Evolutionary conservation across 192 early-diverging fungal species (phyloP).

Genomic region (Ramicandelaber brevisporus): DNA sequence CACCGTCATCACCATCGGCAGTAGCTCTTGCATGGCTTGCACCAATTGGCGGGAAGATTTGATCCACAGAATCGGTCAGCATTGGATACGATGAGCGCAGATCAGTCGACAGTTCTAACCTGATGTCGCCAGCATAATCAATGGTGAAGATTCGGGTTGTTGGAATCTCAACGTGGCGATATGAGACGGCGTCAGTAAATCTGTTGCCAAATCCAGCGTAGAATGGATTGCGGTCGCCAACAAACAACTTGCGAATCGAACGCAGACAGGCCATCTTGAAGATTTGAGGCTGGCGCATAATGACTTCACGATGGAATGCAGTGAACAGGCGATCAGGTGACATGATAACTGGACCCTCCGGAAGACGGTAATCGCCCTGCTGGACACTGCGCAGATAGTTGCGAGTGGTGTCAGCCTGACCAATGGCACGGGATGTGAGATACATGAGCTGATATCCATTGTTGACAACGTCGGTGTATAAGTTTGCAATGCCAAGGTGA

Average conservation of each 20-base stretch:
- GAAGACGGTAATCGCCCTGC: constrained; percentile 67
- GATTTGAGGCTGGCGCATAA: constrained; percentile 78
- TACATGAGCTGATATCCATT: constrained; percentile 94
- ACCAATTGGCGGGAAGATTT: constrained; percentile 64
- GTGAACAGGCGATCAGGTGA: constrained; percentile 82
- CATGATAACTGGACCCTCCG: constrained; percentile 87
- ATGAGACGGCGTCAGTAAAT: constrained; percentile 90
- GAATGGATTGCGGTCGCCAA: constrained; percentile 58
- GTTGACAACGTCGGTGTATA: constrained; percentile 79
- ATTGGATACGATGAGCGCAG: constrained; percentile 75
- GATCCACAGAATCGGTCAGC: constrained; percentile 80
- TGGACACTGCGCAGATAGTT: constrained; percentile 77
- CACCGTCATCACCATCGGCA: too few species aligned
- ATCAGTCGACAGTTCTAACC: constrained; percentile 58
- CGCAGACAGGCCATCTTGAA: constrained; percentile 92
- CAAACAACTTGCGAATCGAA: constrained; percentile 74
- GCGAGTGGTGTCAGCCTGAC: constrained; percentile 75
- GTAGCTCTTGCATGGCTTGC: too few species aligned
- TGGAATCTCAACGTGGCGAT: constrained; percentile 81
- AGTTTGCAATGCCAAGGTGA: constrained; percentile 81
- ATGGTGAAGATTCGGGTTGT: constrained; percentile 90
- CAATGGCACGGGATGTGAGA: constrained; percentile 83
- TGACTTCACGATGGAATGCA: constrained; percentile 84
- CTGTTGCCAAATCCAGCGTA: constrained; percentile 94
- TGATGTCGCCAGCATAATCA: constrained; percentile 70